Evolutionary conservation across 345 rosid genomes (phyloP), one percentile per base, ranked within the genome.

Genomic region (Eutrema japonicum): DNA sequence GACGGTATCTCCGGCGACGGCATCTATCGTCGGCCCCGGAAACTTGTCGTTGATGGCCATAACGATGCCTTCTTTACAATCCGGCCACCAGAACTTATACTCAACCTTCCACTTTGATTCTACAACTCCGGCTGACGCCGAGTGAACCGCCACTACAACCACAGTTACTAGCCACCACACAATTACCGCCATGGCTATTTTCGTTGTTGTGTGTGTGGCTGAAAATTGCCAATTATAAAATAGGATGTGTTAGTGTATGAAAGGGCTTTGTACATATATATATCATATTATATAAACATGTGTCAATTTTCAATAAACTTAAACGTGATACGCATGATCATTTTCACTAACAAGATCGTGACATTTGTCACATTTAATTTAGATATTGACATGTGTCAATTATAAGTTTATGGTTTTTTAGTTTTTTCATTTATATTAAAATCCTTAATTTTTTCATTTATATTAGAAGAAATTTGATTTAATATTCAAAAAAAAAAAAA

Each of bases 11-110:
- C 97, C 94, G 4, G 85, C 86, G 7, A 9, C 16, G 0, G 94
- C 94, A 27, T 80, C 6, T 50, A 93, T 83, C 2, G 96, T 91
- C 8, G 97, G 98, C 18, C 98, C 97, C 0, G 98, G 98, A 56
- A 91, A 89, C 86, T 81, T 75, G 22, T 90, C 95, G 76, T 93
- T 88, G 79, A 93, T 93, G 7, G 84, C 89, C 88, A 91, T 85
- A 30, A 86, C 90, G 0, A 80, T 58, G 52, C 76, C 65, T 61
- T 93, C 92, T 43, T 56, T n/a, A 72, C 98, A 86, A 16, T 93
- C 98, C 5, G 96, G 96, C 22, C 88, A 74, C 82, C 91, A 33
- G 37, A 78, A 85, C 74, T 80, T 75, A 77, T 93, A 80, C 73
- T 79, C 84, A 33, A 89, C 92, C 18, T 82, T 87, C 97, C 96